phyloP scores from a whole-genome alignment of 2,329 filamentous ascomycete genomes.

The Nectriaceae sp. region DNA sequence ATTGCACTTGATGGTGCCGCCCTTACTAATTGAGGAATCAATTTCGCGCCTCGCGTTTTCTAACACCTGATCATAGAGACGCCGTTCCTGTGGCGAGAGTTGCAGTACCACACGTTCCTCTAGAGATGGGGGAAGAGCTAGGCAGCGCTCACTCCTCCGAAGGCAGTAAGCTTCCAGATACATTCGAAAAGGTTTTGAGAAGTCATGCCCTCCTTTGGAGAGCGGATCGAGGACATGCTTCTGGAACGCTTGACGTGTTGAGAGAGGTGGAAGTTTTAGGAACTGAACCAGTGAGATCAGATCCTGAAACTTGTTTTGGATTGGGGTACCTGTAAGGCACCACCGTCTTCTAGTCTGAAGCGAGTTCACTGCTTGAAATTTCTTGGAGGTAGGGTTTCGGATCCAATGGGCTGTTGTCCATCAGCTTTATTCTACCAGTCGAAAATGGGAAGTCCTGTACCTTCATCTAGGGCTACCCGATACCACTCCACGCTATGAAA shows the following conservation, averaged over 20 bases:
- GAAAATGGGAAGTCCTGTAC: constrained; percentile 21
- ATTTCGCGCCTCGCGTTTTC: constrained; percentile 1
- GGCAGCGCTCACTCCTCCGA: constrained; percentile 4
- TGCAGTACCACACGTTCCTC: neutral
- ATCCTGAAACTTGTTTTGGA: constrained; percentile 56
- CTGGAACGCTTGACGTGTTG: constrained; percentile 1
- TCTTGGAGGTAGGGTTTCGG: constrained; percentile 43
- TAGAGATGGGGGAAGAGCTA: constrained; percentile 1
- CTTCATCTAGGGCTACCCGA: constrained; percentile 47
- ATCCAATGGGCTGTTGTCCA: constrained; percentile 45
- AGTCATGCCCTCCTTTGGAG: constrained; percentile 6
- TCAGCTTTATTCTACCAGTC: neutral
- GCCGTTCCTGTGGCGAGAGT: constrained; percentile 1
- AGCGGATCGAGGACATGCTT: neutral
- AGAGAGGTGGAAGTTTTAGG: constrained; percentile 7
- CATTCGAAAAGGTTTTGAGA: constrained; percentile 1
- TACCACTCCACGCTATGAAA: constrained; percentile 42
- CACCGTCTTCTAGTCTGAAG: constrained; percentile 48
- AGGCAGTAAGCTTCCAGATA: constrained; percentile 8
- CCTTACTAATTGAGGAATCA: constrained; percentile 1
- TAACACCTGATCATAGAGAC: neutral
- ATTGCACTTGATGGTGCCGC: constrained; percentile 1
- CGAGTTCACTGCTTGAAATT: constrained; percentile 43
- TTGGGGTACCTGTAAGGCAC: constrained; percentile 55
- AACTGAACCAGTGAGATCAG: constrained; percentile 31